Conservation (phyloP, 345 rosid species). For the Sonneratia caseolaris region DNA sequence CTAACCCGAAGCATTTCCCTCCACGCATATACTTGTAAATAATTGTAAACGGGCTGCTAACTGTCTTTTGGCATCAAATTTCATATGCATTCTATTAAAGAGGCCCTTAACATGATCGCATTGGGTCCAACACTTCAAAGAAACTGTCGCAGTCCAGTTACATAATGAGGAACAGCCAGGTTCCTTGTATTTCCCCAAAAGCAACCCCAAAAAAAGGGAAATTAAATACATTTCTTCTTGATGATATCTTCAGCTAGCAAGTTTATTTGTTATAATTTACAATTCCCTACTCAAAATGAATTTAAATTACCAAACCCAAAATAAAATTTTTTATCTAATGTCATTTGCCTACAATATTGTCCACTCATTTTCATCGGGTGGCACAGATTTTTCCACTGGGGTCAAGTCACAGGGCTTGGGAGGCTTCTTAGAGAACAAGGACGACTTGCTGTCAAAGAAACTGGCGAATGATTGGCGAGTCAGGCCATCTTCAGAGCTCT, state of each 20-base stretch:
- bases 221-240: neutral
- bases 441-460: constrained; percentile 78
- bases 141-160: too few species aligned
- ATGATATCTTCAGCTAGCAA: neutral
- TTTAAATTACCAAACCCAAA: neutral
- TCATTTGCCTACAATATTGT: constrained; percentile 32
- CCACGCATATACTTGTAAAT: too few species aligned
- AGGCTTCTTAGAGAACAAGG: constrained; percentile 64
- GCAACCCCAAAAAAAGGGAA: too few species aligned
- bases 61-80: too few species aligned
- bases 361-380: constrained; percentile 46
- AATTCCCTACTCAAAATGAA: neutral
- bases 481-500: constrained; percentile 27
- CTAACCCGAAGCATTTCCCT: too few species aligned
- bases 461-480: constrained; percentile 56
- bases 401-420: constrained; percentile 42
- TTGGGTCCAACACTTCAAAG: too few species aligned
- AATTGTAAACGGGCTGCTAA: too few species aligned
- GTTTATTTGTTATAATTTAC: neutral
- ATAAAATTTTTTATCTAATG: neutral
- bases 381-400: constrained; percentile 13
- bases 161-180: too few species aligned
- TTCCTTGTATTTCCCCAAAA: too few species aligned
- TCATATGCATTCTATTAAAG: too few species aligned
- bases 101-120: too few species aligned